Evolutionary conservation across 1,284 basidiomycete species (phyloP).

Genomic region (Marasmius fiardii): DNA sequence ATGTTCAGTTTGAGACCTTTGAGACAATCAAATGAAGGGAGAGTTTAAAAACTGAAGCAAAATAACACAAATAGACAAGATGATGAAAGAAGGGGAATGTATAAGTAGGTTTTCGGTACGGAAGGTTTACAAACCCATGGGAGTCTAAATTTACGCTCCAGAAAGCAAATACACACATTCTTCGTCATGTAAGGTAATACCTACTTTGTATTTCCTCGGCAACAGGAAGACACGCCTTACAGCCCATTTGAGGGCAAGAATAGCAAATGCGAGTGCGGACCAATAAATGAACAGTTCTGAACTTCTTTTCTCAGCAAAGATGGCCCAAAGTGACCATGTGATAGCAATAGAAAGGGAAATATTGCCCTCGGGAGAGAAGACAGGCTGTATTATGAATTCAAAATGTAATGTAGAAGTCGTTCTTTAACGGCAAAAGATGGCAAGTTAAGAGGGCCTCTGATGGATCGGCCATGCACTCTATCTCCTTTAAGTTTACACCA

Average conservation of each 20-base stretch:
- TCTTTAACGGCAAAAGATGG: no score
- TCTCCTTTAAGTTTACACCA: no score
- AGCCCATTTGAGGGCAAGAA: constrained; percentile 83
- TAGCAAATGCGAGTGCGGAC: constrained; percentile 82
- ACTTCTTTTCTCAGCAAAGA: constrained; percentile 73
- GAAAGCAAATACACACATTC: constrained; percentile 78
- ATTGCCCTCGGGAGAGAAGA: constrained; percentile 87
- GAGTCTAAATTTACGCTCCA: not conserved
- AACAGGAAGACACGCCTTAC: constrained; percentile 66
- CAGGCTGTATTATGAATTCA: no score
- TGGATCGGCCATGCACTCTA: no score
- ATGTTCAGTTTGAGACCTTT: no score
- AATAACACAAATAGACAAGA: no score
- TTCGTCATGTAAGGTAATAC: constrained; percentile 71
- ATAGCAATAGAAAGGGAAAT: constrained; percentile 87
- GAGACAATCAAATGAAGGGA: not conserved
- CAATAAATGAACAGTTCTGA: constrained; percentile 89
- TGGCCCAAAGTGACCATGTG: constrained; percentile 79
- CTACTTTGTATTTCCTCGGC: constrained; percentile 35
- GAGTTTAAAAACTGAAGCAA: not conserved
- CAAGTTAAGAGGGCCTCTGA: no score
- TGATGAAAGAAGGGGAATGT: not conserved
- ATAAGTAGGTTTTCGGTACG: not conserved
- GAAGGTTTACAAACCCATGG: not conserved
- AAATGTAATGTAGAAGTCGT: no score